phyloP scores from a whole-genome alignment of 2,329 filamentous ascomycete species.

The Aspergillus ruber region DNA sequence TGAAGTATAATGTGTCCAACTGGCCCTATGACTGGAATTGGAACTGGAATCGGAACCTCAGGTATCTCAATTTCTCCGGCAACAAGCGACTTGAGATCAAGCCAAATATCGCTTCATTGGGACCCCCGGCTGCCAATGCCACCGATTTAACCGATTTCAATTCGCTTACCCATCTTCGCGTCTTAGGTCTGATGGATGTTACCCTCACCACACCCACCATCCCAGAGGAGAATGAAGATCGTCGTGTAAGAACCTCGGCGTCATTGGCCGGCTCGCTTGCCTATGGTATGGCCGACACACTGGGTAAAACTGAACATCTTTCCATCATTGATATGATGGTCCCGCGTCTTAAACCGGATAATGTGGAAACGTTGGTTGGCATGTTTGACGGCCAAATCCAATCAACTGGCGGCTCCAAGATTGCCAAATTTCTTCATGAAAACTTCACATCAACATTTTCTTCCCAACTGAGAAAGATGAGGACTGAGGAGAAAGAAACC shows the following conservation, averaged over 20 bases:
- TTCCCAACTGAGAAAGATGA: slow-evolving; percentile 70
- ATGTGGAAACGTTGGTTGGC: slow-evolving; percentile 85
- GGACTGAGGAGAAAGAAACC: slow-evolving; percentile 61
- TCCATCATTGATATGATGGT: slow-evolving; percentile 95
- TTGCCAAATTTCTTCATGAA: slow-evolving; percentile 94
- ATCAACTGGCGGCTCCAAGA: slow-evolving; percentile 83
- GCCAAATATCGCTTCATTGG: slow-evolving; percentile 53
- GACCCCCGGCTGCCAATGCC: slow-evolving; percentile 46
- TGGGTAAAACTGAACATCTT: slow-evolving; percentile 88
- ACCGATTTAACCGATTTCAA: slow-evolving; percentile 85
- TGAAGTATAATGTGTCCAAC: slow-evolving; percentile 99
- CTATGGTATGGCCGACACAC: slow-evolving; percentile 95
- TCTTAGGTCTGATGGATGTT: slow-evolving; percentile 95
- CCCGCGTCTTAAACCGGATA: slow-evolving; percentile 80
- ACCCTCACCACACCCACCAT: slow-evolving; percentile 89
- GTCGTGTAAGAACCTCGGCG: slow-evolving; percentile 93
- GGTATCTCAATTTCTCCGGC: slow-evolving; percentile 91
- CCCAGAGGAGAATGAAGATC: slow-evolving; percentile 90
- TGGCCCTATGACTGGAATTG: slow-evolving; percentile 99
- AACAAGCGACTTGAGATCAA: slow-evolving; percentile 95
- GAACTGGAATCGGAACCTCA: slow-evolving; percentile 94
- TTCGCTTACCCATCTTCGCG: slow-evolving; percentile 71
- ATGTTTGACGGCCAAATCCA: slow-evolving; percentile 93
- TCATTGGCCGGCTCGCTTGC: slow-evolving; percentile 83
- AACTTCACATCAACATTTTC: slow-evolving; percentile 84